phyloP scores from a whole-genome alignment of 768 basidiomycete species.

The Mycena maculata region DNA sequence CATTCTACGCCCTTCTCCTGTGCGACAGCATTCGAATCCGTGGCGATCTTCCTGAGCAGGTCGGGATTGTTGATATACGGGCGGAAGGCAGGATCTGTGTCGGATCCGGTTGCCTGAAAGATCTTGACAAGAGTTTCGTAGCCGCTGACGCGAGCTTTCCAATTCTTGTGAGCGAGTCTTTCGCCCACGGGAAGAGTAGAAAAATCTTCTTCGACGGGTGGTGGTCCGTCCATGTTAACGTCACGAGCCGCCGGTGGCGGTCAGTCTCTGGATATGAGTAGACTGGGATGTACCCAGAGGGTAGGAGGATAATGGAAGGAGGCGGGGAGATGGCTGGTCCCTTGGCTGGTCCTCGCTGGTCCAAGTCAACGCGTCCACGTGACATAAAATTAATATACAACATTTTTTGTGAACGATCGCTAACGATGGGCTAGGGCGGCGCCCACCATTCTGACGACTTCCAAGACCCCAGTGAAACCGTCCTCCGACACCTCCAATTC shows the following conservation, averaged over 20 bases:
- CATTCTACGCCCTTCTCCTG: conserved; percentile 98
- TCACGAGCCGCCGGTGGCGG: too few species aligned
- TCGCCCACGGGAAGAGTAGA: conserved; percentile 81
- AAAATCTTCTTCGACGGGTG: conserved; percentile 95
- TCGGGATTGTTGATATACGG: conserved; percentile 85
- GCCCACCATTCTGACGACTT: conserved; percentile 70
- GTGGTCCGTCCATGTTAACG: conserved; percentile 90
- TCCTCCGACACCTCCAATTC: conserved; percentile 61
- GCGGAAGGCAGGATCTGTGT: conserved; percentile 93
- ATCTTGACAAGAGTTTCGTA: conserved; percentile 90
- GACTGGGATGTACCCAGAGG: too few species aligned
- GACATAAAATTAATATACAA: neutral
- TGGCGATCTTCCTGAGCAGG: conserved; percentile 86
- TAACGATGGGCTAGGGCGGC: conserved; percentile 59
- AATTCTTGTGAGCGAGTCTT: conserved; percentile 93
- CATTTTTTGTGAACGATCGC: neutral
- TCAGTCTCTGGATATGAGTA: too few species aligned
- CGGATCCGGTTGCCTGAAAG: conserved; percentile 90
- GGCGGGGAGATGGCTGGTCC: too few species aligned
- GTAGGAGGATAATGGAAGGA: too few species aligned
- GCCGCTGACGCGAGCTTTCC: conserved; percentile 96
- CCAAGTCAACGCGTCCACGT: neutral
- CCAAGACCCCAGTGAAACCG: conserved; percentile 66
- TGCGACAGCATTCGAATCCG: conserved; percentile 94
- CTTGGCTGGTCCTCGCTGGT: too few species aligned